Conservation (phyloP, 257 asterid genomes). For the Gardenia jasminoides region DNA sequence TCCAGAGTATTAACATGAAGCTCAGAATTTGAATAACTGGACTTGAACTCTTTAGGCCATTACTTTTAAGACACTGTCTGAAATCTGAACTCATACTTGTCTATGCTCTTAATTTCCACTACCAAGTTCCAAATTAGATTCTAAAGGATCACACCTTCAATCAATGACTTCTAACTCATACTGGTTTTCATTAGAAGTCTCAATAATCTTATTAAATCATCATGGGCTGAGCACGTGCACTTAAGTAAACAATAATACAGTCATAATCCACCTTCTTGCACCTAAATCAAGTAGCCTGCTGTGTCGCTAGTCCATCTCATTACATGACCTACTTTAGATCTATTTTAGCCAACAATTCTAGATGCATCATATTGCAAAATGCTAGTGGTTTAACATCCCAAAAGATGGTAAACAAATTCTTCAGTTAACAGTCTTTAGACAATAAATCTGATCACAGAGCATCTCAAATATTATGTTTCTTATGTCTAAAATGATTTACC, state of each 20-base stretch:
- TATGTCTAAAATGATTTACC: background rate
- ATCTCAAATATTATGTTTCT: background rate
- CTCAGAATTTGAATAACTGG: background rate
- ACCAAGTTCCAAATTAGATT: background rate
- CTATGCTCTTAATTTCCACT: background rate
- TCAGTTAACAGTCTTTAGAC: background rate
- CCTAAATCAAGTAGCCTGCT: background rate
- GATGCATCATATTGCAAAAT: background rate
- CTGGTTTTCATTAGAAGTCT: background rate
- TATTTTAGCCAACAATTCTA: background rate
- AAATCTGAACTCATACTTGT: background rate
- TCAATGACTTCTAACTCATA: background rate
- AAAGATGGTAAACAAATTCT: background rate
- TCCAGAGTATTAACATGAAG: background rate
- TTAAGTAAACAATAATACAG: background rate
- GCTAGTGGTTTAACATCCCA: background rate
- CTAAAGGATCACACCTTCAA: background rate
- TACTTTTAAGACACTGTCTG: background rate
- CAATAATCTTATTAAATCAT: background rate
- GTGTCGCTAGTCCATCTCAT: background rate
- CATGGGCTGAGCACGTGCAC: background rate
- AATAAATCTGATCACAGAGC: background rate
- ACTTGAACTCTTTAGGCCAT: background rate
- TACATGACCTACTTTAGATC: background rate
- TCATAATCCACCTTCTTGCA: background rate